A percentile compares a stretch with the other conserved stretches of the same genome.
Conservation (phyloP, 805 yeast genomes). For the Lipomyces chichibuensis region DNA sequence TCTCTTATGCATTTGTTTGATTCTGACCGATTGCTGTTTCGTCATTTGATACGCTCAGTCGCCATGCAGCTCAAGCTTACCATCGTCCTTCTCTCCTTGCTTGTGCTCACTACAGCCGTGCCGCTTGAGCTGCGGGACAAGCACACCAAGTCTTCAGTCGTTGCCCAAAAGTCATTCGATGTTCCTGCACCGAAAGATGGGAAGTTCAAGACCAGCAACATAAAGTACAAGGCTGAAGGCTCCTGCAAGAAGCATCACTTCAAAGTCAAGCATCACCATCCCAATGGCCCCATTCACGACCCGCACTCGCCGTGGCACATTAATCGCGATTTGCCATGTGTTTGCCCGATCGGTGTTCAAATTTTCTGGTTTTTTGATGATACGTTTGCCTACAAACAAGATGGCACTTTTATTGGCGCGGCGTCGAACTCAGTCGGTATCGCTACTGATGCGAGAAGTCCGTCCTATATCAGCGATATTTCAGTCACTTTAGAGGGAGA, state of each 20-base stretch:
- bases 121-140: neutral
- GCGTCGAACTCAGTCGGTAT: conserved; percentile 29
- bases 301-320: conserved; percentile 21
- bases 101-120: neutral
- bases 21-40: neutral
- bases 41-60: neutral
- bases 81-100: neutral
- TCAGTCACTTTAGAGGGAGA: conserved; percentile 15
- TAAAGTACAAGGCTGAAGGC: neutral
- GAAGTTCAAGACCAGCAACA: neutral
- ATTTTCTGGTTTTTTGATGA: conserved; percentile 35
- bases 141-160: neutral
- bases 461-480: conserved; percentile 21
- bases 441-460: conserved; percentile 3
- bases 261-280: conserved; percentile 14
- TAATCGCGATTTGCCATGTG: conserved; percentile 23
- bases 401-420: conserved; percentile 26
- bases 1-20: neutral
- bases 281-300: conserved; percentile 14
- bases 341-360: conserved; percentile 25
- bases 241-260: neutral
- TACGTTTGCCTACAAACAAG: conserved; percentile 20
- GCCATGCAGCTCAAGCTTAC: neutral
- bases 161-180: neutral
- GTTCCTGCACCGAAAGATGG: neutral